These are phyloP conservation scores for Backusella macrospora DNA, from an alignment of 192 early-diverging fungal genomes.

Conservation along the genomic window DNA sequence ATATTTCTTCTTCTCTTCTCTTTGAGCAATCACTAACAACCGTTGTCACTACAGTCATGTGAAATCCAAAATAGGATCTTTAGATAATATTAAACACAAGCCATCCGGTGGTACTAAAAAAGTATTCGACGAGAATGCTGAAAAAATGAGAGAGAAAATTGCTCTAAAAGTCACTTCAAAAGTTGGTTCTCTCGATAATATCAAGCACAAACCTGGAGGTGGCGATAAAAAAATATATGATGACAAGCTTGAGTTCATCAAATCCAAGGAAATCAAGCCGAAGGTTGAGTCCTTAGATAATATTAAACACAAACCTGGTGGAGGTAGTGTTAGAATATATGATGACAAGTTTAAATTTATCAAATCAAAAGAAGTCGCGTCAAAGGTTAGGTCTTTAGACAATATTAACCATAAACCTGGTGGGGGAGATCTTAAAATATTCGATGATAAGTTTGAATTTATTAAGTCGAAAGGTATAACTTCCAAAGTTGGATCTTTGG, in stretches of 20 bases:
- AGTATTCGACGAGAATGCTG: neutral
- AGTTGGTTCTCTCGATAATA: conserved; percentile 1
- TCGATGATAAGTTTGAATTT: neutral
- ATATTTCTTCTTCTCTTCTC: neutral
- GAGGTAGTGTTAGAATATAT: conserved; percentile 6
- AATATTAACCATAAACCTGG: conserved; percentile 32
- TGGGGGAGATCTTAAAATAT: neutral
- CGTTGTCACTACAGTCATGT: conserved; percentile 13
- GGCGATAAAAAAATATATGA: conserved; percentile 23
- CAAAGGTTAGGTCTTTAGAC: conserved; percentile 25
- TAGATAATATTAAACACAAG: conserved; percentile 26
- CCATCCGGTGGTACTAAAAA: conserved; percentile 19
- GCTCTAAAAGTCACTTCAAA: neutral
- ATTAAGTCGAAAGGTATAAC: neutral
- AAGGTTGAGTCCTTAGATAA: conserved; percentile 22
- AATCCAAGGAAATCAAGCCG: neutral
- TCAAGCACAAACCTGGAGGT: neutral
- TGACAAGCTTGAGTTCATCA: conserved; percentile 20
- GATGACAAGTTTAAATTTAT: conserved; percentile 17
- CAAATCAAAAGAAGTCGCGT: conserved; percentile 3
- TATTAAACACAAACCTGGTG: conserved; percentile 21
- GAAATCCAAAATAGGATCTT: conserved; percentile 21
- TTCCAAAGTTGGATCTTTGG: conserved; percentile 20
- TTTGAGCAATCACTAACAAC: conserved; percentile 8
- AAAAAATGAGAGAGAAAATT: neutral